Base-by-base conservation (phyloP, 202 grass and related monocot genomes). In the Elaeis oleifera region DNA sequence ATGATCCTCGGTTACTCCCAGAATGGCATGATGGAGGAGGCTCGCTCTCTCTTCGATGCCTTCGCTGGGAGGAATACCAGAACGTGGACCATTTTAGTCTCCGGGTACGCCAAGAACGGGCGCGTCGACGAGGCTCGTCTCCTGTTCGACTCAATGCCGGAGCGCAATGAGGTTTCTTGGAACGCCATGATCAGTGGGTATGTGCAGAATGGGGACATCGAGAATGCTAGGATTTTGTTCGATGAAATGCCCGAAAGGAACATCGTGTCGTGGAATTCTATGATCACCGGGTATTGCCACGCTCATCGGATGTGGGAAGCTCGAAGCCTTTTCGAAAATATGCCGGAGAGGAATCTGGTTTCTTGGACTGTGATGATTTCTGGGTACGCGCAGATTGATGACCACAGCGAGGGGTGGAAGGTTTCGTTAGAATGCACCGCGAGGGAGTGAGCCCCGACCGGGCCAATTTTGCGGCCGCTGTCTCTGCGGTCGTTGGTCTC, bases 121-220 rank as follows among this genome's bases (percentile, higher is more conserved):
- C 18, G 50, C 58, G 24, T 72, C 67, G 72, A 13, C 67, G 90
- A 96, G 19, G 84, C 81, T 11, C 87, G 68, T 18, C 54, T 65
- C 44, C 53, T 96, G 49, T 96, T 96, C 2, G 83, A 81, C 52
- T 74, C 52, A 55, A 90, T 90, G 76, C 76, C 39, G 48, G 74
- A 59, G 17, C 76, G 81, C 56, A 90, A 90, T 66, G 73, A 58
- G 9, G 63, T 83, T 23, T 82, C 80, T 3, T 96, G 79, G 81
- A 96, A 89, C 53, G 80, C 85, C 65, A 90, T 90, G 84, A 74
- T 90, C 32, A 90, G 69, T 11, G 89, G 87, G 36, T 83, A 90
- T 53, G 75, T 60, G 4, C 64, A 76, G 68, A 89, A 85, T 17
- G 78, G 86, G 57, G 68, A 89, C 49, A 23, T 89, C 62, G 53